These are phyloP conservation scores for Cochlearia excelsa DNA, from an alignment of 345 rosid genomes.

Conservation along the genomic window DNA sequence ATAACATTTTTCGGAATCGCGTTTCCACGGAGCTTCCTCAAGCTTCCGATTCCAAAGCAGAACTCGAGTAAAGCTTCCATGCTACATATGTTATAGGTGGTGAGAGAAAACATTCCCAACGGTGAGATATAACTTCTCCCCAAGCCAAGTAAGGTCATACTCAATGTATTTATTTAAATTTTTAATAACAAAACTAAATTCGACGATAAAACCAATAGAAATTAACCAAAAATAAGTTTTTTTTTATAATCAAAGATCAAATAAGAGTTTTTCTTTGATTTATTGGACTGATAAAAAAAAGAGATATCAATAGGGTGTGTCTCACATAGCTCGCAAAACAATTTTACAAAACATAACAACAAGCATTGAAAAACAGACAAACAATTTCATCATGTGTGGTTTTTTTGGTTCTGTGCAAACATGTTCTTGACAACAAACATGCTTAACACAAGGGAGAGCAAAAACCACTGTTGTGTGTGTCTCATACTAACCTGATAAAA, in stretches of 20 bases:
- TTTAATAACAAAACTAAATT: too few species aligned
- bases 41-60: too few species aligned
- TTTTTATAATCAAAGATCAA: conserved; percentile 4
- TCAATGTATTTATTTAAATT: too few species aligned
- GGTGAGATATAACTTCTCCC: too few species aligned
- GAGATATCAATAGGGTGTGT: conserved; percentile 6
- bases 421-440: conserved; percentile 15
- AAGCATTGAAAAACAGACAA: conserved; percentile 20
- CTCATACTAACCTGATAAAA: conserved; percentile 26
- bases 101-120: too few species aligned
- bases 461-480: conserved; percentile 12
- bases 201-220: background rate
- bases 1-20: too few species aligned
- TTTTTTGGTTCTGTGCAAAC: conserved; percentile 23
- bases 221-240: background rate
- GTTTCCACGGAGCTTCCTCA: too few species aligned
- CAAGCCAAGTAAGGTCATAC: too few species aligned
- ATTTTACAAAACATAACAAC: conserved; percentile 29
- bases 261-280: conserved; percentile 23
- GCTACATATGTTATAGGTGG: too few species aligned
- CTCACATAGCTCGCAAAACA: conserved; percentile 23
- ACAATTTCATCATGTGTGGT: conserved; percentile 1
- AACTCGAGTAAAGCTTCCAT: too few species aligned
- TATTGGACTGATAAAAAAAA: conserved; percentile 14
- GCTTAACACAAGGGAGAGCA: conserved; percentile 3